Evolutionary conservation across 2,329 filamentous ascomycete species (phyloP).

Genomic region (Alternaria ventricosa): DNA sequence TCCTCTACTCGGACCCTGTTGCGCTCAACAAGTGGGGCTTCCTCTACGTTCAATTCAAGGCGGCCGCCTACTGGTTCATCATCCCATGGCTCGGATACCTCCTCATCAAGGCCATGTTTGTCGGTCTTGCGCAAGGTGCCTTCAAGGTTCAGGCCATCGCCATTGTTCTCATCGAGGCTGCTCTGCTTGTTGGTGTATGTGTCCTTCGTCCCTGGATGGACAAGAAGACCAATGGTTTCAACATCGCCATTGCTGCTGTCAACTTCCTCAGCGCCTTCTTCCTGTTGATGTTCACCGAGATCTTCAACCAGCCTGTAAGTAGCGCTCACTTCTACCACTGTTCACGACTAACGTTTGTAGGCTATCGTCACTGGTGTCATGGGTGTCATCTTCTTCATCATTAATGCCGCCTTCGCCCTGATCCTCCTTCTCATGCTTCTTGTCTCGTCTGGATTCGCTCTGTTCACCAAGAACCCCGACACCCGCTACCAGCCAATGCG

Average conservation of each 20-base stretch:
- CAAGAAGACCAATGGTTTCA: constrained; percentile 96
- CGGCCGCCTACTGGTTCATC: constrained; percentile 94
- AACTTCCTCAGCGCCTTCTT: constrained; percentile 94
- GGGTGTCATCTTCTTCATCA: constrained; percentile 86
- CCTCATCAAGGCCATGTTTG: constrained; percentile 87
- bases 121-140: constrained; percentile 77
- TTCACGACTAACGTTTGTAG: constrained; percentile 44
- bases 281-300: constrained; percentile 83
- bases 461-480: constrained; percentile 92
- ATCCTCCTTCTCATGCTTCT: constrained; percentile 84
- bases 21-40: constrained; percentile 98
- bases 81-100: constrained; percentile 79
- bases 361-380: constrained; percentile 84
- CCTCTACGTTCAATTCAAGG: constrained; percentile 95
- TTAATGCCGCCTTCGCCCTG: constrained; percentile 83
- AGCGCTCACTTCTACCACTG: not conserved
- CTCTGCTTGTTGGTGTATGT: constrained; percentile 75
- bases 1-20: constrained; percentile 93
- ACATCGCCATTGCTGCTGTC: constrained; percentile 86
- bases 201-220: constrained; percentile 96
- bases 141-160: constrained; percentile 79
- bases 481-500: constrained; percentile 95
- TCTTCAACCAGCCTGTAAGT: constrained; percentile 80
- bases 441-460: constrained; percentile 76
- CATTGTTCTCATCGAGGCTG: constrained; percentile 82